Conservation (phyloP, 2,329 filamentous ascomycete species). For the Huntiella savannae region DNA sequence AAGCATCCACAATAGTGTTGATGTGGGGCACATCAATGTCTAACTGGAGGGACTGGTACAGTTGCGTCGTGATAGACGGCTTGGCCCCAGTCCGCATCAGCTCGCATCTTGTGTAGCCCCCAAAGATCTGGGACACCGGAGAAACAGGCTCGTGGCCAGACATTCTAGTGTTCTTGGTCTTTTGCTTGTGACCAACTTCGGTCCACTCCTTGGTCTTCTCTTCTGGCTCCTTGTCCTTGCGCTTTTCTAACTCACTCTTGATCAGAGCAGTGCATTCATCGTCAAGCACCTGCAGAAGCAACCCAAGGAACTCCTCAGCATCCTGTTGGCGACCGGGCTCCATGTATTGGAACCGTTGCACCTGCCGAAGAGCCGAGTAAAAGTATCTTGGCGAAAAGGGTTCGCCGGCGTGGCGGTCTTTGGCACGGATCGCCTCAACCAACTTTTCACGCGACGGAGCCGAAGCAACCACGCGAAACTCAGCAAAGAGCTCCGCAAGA, state of each 20-base stretch:
- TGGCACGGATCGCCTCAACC: slow-evolving; percentile 52
- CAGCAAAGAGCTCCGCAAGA: slow-evolving; percentile 92
- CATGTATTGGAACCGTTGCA: slow-evolving; percentile 59
- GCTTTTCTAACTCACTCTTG: slow-evolving; percentile 17
- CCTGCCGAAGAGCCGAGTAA: slow-evolving; percentile 73
- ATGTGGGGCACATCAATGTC: slow-evolving; percentile 80
- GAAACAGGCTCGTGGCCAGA: slow-evolving; percentile 60
- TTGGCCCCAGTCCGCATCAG: slow-evolving; percentile 73
- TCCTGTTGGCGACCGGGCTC: slow-evolving; percentile 92
- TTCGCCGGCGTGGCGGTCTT: slow-evolving; percentile 76
- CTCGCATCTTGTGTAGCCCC: slow-evolving; percentile 76
- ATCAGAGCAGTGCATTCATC: slow-evolving; percentile 61
- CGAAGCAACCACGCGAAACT: slow-evolving; percentile 75
- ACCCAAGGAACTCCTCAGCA: slow-evolving; percentile 89
- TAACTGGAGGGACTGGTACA: slow-evolving; percentile 83
- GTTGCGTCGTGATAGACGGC: slow-evolving; percentile 77
- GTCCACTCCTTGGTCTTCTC: slow-evolving; percentile 45
- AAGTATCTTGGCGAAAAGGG: slow-evolving; percentile 87
- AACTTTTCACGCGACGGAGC: slow-evolving; percentile 56
- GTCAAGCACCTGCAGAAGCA: slow-evolving; percentile 78
- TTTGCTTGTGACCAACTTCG: slow-evolving; percentile 86
- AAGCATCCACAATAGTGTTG: slow-evolving; percentile 77
- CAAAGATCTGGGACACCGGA: slow-evolving; percentile 86
- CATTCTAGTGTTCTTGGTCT: slow-evolving; percentile 65
- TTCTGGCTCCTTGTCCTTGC: slow-evolving; percentile 19